Evolutionary conservation across 768 basidiomycete genomes (phyloP).

Genomic region (Leccinum uliginosum): DNA sequence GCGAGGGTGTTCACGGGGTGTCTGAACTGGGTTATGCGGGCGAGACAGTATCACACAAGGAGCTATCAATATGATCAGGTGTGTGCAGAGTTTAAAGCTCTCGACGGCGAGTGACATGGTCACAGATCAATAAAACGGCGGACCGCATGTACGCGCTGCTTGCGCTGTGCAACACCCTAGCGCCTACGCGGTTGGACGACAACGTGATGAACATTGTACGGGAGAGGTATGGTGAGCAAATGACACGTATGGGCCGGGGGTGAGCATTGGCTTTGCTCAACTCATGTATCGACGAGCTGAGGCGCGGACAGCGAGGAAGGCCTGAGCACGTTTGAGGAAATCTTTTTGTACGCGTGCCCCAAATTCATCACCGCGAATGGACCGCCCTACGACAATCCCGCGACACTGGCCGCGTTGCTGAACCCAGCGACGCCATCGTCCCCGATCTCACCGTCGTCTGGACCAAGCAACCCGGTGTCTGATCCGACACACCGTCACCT

Average conservation of each 20-base stretch:
- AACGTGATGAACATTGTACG: constrained; percentile 91
- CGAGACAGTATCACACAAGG: constrained; percentile 94
- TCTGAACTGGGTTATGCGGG: constrained; percentile 92
- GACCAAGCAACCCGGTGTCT: constrained; percentile 6
- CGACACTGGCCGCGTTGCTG: constrained; percentile 49
- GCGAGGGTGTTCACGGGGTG: constrained; percentile 90
- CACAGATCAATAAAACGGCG: constrained; percentile 91
- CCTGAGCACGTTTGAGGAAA: constrained; percentile 43
- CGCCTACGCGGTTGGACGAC: constrained; percentile 90
- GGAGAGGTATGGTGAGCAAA: constrained; percentile 91
- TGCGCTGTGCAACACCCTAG: constrained; percentile 88
- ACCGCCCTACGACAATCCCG: constrained; percentile 84
- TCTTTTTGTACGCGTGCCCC: constrained; percentile 92
- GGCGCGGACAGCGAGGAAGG: constrained; percentile 53
- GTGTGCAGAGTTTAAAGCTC: constrained; percentile 5
- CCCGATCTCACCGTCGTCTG: constrained; percentile 19
- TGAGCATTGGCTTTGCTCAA: constrained; percentile 35
- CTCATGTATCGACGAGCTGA: background rate
- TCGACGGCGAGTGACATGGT: background rate
- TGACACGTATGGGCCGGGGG: constrained; percentile 81
- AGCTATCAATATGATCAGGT: constrained; percentile 97
- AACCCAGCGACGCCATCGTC: constrained; percentile 37
- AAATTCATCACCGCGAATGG: constrained; percentile 96
- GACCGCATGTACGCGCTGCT: constrained; percentile 98
- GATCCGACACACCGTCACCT: constrained; percentile 87